phyloP scores from a whole-genome alignment of 1,284 basidiomycete genomes.

The Grifola frondosa region DNA sequence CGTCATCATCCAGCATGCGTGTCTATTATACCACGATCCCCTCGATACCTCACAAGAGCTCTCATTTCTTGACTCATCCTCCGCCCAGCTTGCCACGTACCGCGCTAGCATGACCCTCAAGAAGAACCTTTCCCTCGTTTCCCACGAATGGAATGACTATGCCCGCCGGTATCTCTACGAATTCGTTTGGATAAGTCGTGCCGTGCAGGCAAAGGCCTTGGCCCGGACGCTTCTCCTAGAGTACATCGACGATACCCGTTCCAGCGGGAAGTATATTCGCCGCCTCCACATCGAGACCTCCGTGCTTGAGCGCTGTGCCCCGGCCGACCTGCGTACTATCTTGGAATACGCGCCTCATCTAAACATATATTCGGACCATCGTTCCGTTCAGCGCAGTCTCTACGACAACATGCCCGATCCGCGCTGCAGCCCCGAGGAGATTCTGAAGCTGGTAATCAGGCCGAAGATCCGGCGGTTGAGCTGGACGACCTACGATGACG shows the following conservation, averaged over 20 bases:
- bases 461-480: slow-evolving; percentile 58
- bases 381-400: slow-evolving; percentile 55
- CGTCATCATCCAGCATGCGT: slow-evolving; percentile 54
- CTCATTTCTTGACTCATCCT: slow-evolving; percentile 46
- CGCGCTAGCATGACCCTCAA: slow-evolving; percentile 48
- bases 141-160: slow-evolving; percentile 51
- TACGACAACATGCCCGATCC: slow-evolving; percentile 45
- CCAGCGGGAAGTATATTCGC: slow-evolving; percentile 57
- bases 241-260: slow-evolving; percentile 34
- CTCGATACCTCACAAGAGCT: slow-evolving; percentile 48
- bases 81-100: slow-evolving; percentile 46
- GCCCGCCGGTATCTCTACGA: slow-evolving; percentile 59
- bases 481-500: slow-evolving; percentile 71
- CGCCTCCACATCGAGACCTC: slow-evolving; percentile 69
- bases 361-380: slow-evolving; percentile 60
- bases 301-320: slow-evolving; percentile 62
- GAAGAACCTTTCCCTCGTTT: slow-evolving; percentile 51
- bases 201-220: slow-evolving; percentile 55
- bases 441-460: slow-evolving; percentile 57
- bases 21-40: slow-evolving; percentile 42
- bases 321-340: slow-evolving; percentile 63
- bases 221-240: slow-evolving; percentile 54
- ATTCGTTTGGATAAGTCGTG: slow-evolving; percentile 64
- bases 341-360: slow-evolving; percentile 61
- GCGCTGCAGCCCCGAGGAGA: slow-evolving; percentile 47